Base-by-base conservation (phyloP, 306 rosid genomes). In the Medicago lupulina region DNA sequence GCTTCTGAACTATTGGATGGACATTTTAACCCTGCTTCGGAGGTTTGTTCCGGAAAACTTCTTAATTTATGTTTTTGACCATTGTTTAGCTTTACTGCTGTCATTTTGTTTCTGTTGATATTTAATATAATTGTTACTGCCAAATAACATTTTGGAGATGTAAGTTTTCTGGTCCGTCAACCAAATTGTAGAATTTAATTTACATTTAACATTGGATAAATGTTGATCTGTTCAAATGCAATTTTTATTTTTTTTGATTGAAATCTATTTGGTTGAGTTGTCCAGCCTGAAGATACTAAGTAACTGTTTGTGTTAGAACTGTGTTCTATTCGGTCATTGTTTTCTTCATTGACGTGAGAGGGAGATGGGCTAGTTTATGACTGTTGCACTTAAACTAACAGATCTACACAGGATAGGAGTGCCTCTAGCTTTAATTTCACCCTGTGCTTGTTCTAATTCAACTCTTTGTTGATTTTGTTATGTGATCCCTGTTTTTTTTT, bases 21-120 rank as follows among this genome's bases (percentile, higher is more conserved):
- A 70, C 78, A 82, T 23, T 63, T 76, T 74, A 71, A 79, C 86
- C 78, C 91, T 63, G 44, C 71, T 25, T 86, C 89, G 13, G 92
- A 91, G 97, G 98, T 92, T 81, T 79, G 86, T 83, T 69, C 36
- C 9, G 41, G 14, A n/a, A 19, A 70, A 31, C 79, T 79, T 59
- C 19, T 41, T 18, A 6, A 19, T 76, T 12, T 73, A 63, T 46
- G 54, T 68, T 31, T 18, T 57, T 28, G 18, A 40, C 25, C 31
- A 18, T 40, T 18, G 53, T 41, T 19, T 66, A 19, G 61, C 19
- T 8, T 61, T 61, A 15, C 34, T 61, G 10, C 6, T 61, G 67
- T 31, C 43, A 31, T 61, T 28, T 28, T 31, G 43, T 61, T 61
- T 61, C 44, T 60, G 28, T 61, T 61, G 19, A 61, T 61, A 36